Evolutionary conservation across 164 flowering plant genomes (phyloP).

Genomic region (Berberis vulgaris): DNA sequence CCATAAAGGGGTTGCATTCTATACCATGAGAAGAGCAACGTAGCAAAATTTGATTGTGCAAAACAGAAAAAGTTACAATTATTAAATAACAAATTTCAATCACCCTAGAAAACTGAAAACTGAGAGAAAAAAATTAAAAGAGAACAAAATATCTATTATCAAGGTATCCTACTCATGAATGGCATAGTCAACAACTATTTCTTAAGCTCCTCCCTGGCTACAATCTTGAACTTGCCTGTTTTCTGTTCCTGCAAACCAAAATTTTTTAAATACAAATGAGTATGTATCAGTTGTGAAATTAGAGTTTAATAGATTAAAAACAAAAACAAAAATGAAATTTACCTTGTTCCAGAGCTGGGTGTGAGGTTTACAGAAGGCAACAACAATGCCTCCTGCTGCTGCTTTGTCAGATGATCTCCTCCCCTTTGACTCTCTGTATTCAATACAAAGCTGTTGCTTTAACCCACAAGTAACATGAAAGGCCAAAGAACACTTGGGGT

Average conservation of each 20-base stretch:
- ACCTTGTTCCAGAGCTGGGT: conserved; percentile 82
- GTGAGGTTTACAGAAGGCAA: conserved; percentile 73
- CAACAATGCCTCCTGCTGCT: conserved; percentile 41
- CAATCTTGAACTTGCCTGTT: conserved; percentile 89
- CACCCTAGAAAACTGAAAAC: too few relatives aligned
- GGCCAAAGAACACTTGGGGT: conserved; percentile 44
- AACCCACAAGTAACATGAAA: conserved; percentile 89
- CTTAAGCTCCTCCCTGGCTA: conserved; percentile 44
- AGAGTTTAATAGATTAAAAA: not conserved
- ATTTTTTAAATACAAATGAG: too few relatives aligned
- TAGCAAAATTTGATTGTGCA: too few relatives aligned
- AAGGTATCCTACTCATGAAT: too few relatives aligned
- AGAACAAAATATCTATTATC: too few relatives aligned
- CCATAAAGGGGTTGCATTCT: too few relatives aligned
- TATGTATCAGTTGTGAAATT: not conserved
- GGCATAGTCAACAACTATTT: not conserved
- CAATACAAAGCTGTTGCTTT: conserved; percentile 66
- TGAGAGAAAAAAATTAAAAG: too few relatives aligned
- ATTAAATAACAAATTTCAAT: too few relatives aligned
- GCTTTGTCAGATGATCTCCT: not conserved
- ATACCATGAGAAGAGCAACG: too few relatives aligned
- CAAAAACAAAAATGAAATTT: not conserved
- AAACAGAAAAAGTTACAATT: too few relatives aligned
- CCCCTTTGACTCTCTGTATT: conserved; percentile 56
- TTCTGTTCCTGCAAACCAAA: conserved; percentile 63